These are phyloP conservation scores for Lycium barbarum DNA, from an alignment of 257 asterid genomes.

Conservation along the genomic window DNA sequence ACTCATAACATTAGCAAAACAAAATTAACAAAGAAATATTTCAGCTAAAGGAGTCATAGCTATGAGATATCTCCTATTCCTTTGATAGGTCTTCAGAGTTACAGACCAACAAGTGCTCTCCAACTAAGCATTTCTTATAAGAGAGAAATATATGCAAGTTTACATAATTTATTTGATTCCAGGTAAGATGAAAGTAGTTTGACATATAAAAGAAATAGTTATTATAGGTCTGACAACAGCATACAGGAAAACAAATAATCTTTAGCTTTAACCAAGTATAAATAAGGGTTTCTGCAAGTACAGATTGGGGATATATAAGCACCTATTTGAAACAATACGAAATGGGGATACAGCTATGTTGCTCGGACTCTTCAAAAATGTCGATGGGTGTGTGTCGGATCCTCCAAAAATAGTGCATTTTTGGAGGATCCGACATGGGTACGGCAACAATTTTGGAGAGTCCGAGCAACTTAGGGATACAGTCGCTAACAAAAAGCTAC, in stretches of 20 bases:
- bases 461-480: too few species aligned
- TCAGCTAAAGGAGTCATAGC: conserved; percentile 29
- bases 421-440: too few species aligned
- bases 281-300: conserved; percentile 12
- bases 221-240: background rate
- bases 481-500: conserved; percentile 11
- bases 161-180: conserved; percentile 5
- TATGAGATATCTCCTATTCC: background rate
- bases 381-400: too few species aligned
- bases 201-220: background rate
- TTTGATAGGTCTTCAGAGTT: conserved; percentile 19
- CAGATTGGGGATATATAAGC: background rate
- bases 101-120: background rate
- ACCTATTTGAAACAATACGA: background rate
- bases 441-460: too few species aligned
- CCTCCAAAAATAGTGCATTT: too few species aligned
- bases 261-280: background rate
- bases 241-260: background rate
- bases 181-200: background rate
- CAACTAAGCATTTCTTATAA: conserved; percentile 22
- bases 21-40: conserved; percentile 31
- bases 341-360: conserved; percentile 13
- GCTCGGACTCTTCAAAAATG: too few species aligned
- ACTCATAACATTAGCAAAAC: background rate
- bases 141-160: background rate